Base-by-base conservation (phyloP, 495 filamentous ascomycete species). In the Amorphotheca resinae region DNA sequence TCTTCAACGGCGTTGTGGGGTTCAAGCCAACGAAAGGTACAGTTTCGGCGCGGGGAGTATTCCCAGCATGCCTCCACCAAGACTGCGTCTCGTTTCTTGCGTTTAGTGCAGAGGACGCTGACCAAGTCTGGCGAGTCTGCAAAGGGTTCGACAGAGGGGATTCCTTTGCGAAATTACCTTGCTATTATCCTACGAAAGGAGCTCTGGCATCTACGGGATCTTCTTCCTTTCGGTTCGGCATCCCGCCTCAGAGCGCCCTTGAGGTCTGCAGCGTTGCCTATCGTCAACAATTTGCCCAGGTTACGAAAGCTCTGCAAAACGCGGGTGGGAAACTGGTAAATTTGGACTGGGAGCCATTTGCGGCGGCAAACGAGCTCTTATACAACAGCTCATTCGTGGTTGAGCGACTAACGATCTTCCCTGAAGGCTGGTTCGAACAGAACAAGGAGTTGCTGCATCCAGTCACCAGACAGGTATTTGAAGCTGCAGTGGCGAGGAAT, bases 11-110 rank as follows among this genome's bases (percentile, higher is more conserved):
- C 21, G 59, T 82, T 23, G 66, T 78, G n/a, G 78, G 78, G 12
- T 76, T 74, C 57, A 82, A 82, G 49, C 78, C 78, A 1, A 82
- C 78, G 2, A 71, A 74, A 41, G 77, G 78, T 9, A 72, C 74
- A 2, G 59, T 82, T 31, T 74, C 72, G 2, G 67, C 70, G 16
- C 51, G 58, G 3, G 78, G 78, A 3, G 67, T 80, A 2, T 64
- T 67, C 11, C 77, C 77, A 11, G 78, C 78, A 20, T 80, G 73
- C 49, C 59, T 67, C n/a, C 73, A 66, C 2, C 64, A 79, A 11
- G 77, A 82, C 57, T 78, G 72, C 43, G 68, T 80, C 26, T 68
- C 76, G 2, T 66, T 80, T 41, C 64, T 77, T 38, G 66, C 76
- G 1, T 49, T 55, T 14, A 72, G 56, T 22, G 60, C 76, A 9